Evolutionary conservation across 768 basidiomycete genomes (phyloP).

Genomic region (Amanita phalloides): DNA sequence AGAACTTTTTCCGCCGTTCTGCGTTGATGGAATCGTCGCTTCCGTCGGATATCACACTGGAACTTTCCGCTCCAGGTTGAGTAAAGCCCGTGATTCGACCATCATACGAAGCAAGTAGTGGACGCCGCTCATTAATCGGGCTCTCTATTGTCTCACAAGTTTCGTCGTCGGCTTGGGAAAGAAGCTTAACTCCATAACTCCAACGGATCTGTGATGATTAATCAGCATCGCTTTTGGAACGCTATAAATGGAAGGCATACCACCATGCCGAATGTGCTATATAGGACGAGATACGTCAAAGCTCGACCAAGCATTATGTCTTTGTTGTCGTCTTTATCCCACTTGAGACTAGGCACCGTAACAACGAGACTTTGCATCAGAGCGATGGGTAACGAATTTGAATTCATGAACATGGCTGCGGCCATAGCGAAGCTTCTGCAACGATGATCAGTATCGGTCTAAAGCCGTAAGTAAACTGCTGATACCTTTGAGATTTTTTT

Average conservation of each 20-base stretch:
- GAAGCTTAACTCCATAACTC: constrained; percentile 83
- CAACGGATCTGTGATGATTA: constrained; percentile 57
- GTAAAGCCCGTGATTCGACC: constrained; percentile 4
- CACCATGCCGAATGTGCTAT: constrained; percentile 94
- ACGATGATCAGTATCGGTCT: not conserved
- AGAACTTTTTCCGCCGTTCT: constrained; percentile 3
- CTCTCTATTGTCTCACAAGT: constrained; percentile 8
- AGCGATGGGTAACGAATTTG: constrained; percentile 90
- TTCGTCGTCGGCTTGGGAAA: constrained; percentile 57
- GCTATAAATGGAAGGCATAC: constrained; percentile 30
- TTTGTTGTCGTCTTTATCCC: constrained; percentile 70
- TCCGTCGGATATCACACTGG: not conserved
- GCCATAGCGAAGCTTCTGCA: constrained; percentile 69
- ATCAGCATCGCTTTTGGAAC: not conserved
- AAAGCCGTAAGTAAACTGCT: not conserved
- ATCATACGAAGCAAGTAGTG: constrained; percentile 21
- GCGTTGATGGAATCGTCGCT: constrained; percentile 1
- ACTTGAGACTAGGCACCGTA: constrained; percentile 74
- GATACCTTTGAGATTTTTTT: constrained; percentile 63
- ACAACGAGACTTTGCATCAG: constrained; percentile 85
- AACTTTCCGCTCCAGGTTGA: not conserved
- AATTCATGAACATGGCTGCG: constrained; percentile 87
- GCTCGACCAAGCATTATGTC: constrained; percentile 90
- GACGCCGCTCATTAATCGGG: constrained; percentile 21
- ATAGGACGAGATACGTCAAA: constrained; percentile 81